Base-by-base conservation (phyloP, 371 early-diverging fungal species). In the Fennellomyces sp. region DNA sequence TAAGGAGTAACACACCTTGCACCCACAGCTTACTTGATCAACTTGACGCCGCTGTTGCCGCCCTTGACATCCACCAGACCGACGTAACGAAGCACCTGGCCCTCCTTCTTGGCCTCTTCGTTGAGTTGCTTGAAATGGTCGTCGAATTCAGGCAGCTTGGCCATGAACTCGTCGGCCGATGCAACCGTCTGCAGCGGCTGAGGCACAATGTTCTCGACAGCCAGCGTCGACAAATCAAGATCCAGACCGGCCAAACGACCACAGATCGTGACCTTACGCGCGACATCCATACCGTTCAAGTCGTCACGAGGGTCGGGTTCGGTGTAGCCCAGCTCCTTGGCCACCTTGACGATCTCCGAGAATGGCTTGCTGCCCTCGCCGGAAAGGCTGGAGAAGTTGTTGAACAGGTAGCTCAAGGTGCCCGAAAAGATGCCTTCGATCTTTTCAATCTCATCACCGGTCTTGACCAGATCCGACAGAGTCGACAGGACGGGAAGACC, bases 271-370 rank as follows among this genome's bases (percentile, higher is more conserved):
- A 89, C 90, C 81, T 98, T 98, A 60, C 98, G 91, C 17, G 94
- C 98, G n/a, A 98, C 97, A 69, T 98, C 99, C 90, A 97, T 87
- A 41, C 99, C 99, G 64, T 96, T 97, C 66, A 97, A 83, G 67
- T 98, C 99, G 70, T 98, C 99, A 52, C 97, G 85, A 39, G 99
- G 98, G 70, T 98, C 98, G 41, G 99, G 99, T 69, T 98, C 99
- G 21, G 99, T 98, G 77, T 94, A 98, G 0, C 99, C 99, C 28
- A 90, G 82, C 33, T 87, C 88, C 77, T 94, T 97, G 57, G 97
- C 99, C 2, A 86, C 86, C 62, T 82, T 73, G 53, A 98, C 97
- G 59, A 91, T 93, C 45, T 91, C 89, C 2, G 96, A 95, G 78
- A 98, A 97, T 31, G 73, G 70, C 26, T 78, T 71, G 26, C 66